phyloP scores from a whole-genome alignment of 495 filamentous ascomycete genomes.

The Aspergillus egyptiacus region DNA sequence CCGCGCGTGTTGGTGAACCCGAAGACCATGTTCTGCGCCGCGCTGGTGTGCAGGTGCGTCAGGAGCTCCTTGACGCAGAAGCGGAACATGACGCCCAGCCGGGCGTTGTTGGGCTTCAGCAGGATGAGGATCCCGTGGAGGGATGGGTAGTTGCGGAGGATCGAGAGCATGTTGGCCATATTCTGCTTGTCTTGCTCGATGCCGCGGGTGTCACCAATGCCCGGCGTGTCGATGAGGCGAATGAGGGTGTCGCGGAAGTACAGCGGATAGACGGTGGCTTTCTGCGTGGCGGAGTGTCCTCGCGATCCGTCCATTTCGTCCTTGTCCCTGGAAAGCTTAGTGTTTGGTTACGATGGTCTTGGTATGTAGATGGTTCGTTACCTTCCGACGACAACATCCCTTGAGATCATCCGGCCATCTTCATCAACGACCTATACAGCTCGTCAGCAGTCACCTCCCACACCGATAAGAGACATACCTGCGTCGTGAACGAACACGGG shows the following conservation, averaged over 20 bases:
- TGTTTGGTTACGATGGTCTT: not conserved
- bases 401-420: slow-evolving; percentile 6
- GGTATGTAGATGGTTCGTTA: not conserved
- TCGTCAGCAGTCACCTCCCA: not conserved
- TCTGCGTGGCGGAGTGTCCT: slow-evolving; percentile 10
- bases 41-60: slow-evolving; percentile 9
- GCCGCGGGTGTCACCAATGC: slow-evolving; percentile 8
- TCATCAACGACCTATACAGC: not conserved
- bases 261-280: slow-evolving; percentile 10
- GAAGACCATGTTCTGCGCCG: slow-evolving; percentile 10
- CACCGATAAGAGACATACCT: not conserved
- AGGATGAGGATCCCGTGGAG: slow-evolving; percentile 13
- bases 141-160: slow-evolving; percentile 8
- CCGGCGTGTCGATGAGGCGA: slow-evolving; percentile 9
- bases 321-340: slow-evolving; percentile 1
- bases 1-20: slow-evolving; percentile 7
- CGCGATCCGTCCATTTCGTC: slow-evolving; percentile 7
- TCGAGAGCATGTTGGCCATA: slow-evolving; percentile 12
- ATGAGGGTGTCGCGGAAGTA: slow-evolving; percentile 12
- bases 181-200: slow-evolving; percentile 13
- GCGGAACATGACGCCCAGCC: slow-evolving; percentile 11
- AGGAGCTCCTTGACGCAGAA: slow-evolving; percentile 12
- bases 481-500: slow-evolving; percentile 10
- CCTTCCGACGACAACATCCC: slow-evolving; percentile 4
- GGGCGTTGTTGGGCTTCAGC: slow-evolving; percentile 12